Percentiles rank a stretch among this genome's conserved stretches.
These are phyloP conservation scores for Penicillium expansum DNA, from an alignment of 2,329 filamentous ascomycete species.

Conservation along the genomic window DNA sequence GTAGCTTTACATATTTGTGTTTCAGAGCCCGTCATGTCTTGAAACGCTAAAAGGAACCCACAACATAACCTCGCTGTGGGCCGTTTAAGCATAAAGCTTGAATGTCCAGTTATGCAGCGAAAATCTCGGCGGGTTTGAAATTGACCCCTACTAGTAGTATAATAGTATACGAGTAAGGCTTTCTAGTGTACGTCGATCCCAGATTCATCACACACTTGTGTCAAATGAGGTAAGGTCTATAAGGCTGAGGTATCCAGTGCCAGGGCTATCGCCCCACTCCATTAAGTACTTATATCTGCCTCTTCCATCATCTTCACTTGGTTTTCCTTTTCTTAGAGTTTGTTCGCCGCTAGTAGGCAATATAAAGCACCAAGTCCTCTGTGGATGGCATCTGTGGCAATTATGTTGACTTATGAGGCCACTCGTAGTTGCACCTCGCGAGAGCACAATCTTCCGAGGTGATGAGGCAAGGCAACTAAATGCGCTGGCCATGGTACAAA, in stretches of 20 bases:
- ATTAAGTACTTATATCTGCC: background rate
- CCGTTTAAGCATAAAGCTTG: slow-evolving; percentile 21
- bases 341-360: background rate
- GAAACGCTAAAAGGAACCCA: slow-evolving; percentile 8
- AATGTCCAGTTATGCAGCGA: slow-evolving; percentile 10
- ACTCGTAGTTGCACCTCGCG: too few species aligned
- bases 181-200: background rate
- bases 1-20: background rate
- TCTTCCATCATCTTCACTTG: background rate
- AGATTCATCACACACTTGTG: background rate
- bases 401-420: too few species aligned
- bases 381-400: background rate
- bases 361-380: too few species aligned
- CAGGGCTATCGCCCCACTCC: background rate
- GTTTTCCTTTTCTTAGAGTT: background rate
- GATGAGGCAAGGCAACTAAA: too few species aligned
- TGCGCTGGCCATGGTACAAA: background rate
- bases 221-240: slow-evolving; percentile 4
- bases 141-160: background rate
- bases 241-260: background rate
- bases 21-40: background rate
- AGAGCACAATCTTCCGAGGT: background rate
- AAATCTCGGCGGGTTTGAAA: background rate
- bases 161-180: background rate
- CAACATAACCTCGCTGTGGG: slow-evolving; percentile 15